Conservation (phyloP, 371 early-diverging fungal species). For the Mucor indicus region DNA sequence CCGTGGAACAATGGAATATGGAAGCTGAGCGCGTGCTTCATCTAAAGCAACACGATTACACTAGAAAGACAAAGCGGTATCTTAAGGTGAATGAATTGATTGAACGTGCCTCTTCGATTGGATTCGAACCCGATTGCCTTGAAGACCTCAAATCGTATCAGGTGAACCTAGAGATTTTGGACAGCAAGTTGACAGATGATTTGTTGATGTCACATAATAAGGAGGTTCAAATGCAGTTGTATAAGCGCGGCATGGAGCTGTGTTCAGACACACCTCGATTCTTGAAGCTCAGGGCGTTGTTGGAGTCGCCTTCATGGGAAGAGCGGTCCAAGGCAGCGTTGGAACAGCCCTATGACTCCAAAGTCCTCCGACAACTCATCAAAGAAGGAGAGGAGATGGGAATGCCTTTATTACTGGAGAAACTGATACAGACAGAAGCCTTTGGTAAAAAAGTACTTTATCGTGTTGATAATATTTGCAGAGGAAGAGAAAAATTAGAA, state of each 20-base stretch:
- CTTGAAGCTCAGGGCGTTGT: not conserved
- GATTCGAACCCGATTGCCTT: conserved; percentile 5
- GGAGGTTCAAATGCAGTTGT: not conserved
- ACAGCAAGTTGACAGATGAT: not conserved
- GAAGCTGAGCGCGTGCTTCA: conserved; percentile 24
- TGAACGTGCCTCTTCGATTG: conserved; percentile 4
- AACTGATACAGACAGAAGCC: conserved; percentile 1
- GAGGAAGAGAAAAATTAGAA: conserved; percentile 16
- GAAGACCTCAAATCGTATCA: conserved; percentile 8
- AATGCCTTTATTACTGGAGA: not conserved
- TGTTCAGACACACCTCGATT: conserved; percentile 8
- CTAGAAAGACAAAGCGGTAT: conserved; percentile 5
- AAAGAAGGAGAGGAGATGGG: conserved; percentile 12
- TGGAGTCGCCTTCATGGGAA: conserved; percentile 11
- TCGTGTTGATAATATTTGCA: conserved; percentile 9
- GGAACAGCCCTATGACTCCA: not conserved
- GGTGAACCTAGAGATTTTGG: not conserved
- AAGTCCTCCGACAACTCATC: conserved; percentile 9
- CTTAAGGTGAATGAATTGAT: conserved; percentile 3
- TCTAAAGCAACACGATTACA: not conserved
- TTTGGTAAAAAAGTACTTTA: conserved; percentile 5
- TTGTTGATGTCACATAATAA: no score
- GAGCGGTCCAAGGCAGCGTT: not conserved
- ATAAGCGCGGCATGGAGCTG: conserved; percentile 1
- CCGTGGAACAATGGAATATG: conserved; percentile 51